Base-by-base conservation (phyloP, 1,284 basidiomycete species). In the Cronartium ribicola region DNA sequence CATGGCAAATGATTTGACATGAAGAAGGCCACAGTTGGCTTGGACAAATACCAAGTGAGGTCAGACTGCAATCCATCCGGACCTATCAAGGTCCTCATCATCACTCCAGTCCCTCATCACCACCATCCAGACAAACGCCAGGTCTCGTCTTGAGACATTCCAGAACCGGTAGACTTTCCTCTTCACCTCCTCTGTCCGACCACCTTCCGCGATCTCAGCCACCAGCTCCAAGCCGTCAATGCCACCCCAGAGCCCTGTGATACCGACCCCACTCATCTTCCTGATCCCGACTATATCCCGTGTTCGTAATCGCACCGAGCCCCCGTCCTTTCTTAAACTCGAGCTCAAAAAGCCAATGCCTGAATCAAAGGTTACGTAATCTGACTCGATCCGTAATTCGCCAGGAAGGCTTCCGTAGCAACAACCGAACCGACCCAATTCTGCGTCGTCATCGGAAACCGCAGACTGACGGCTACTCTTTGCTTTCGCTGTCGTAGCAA, bases 21-120 rank as follows among this genome's bases (percentile, higher is more conserved):
- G n/a, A n/a, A n/a, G n/a, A n/a, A n/a, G n/a, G n/a, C n/a, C n/a
- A n/a, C n/a, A n/a, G n/a, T n/a, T n/a, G n/a, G n/a, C n/a, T n/a
- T n/a, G n/a, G n/a, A n/a, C n/a, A n/a, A n/a, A n/a, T n/a, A n/a
- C n/a, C n/a, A n/a, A n/a, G n/a, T n/a, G n/a, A n/a, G n/a, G n/a
- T n/a, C 55, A 68, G 20, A 68, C 67, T 43, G 43, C 41, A 63
- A 70, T 63, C 68, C 68, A 70, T n/a, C 68, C 68, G n/a, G 68
- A 44, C 29, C 29, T 29, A 29, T 29, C 29, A 29, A 29, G 29
- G 17, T 70, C 43, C 22, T 70, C 68, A 8, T 63, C 43, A 36
- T 61, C 68, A 17, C 63, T 61, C 68, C 68, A 70, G n/a, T 70
- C 68, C 37, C 59, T 61, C 20, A 70, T 11, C 6, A 70, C 68